phyloP scores from a whole-genome alignment of 768 basidiomycete species.

The Tulasnella sp. region DNA sequence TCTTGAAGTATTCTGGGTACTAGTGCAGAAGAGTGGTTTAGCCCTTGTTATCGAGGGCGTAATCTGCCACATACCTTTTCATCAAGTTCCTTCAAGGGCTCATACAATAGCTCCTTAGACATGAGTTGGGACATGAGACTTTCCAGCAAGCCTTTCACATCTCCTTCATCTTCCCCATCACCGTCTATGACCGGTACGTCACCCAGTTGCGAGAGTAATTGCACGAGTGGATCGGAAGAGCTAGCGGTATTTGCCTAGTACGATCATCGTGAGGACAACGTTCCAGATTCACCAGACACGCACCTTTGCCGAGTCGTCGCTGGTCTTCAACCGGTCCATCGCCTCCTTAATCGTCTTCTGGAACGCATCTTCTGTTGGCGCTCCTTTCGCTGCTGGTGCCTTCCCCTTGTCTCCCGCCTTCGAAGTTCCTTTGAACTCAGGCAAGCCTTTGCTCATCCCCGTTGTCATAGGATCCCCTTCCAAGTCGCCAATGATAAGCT shows the following conservation, averaged over 20 bases:
- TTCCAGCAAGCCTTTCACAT: constrained; percentile 58
- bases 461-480: constrained; percentile 27
- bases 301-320: constrained; percentile 47
- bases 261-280: not conserved
- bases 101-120: constrained; percentile 75
- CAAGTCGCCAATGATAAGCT: constrained; percentile 56
- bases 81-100: constrained; percentile 70
- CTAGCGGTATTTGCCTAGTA: constrained; percentile 21
- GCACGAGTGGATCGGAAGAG: constrained; percentile 37
- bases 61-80: constrained; percentile 38
- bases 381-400: constrained; percentile 9
- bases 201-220: constrained; percentile 41
- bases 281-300: constrained; percentile 16
- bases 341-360: constrained; percentile 61
- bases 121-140: constrained; percentile 72
- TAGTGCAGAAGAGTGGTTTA: no score
- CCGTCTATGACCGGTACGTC: constrained; percentile 30
- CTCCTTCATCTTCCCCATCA: constrained; percentile 32
- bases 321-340: constrained; percentile 62
- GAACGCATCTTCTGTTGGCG: constrained; percentile 37
- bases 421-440: not conserved
- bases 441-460: not conserved
- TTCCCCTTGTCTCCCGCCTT: constrained; percentile 16
- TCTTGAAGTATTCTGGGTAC: constrained; percentile 68
- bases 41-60: not conserved